Base-by-base conservation (phyloP, 83 land plant species). In the Picea abies region DNA sequence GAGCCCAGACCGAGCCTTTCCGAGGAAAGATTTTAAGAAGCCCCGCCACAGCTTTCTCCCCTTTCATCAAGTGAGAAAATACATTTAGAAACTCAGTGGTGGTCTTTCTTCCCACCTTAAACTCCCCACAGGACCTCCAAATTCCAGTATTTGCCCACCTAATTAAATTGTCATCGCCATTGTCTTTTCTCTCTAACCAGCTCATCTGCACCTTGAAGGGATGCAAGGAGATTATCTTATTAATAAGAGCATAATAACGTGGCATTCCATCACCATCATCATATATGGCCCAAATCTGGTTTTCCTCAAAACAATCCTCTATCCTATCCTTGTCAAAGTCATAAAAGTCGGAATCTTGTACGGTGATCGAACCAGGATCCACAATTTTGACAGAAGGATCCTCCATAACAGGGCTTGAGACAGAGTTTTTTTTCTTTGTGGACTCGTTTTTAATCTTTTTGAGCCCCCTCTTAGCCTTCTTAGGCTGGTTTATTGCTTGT, bases 251-350 rank as follows among this genome's bases (percentile, higher is more conserved):
- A 80, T 96, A 96, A 82, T 91, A 90, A 41, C 96, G 89, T n/a
- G 99, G 99, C 99, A 96, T 96, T 64, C 94, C 99, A 86, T 96
- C 99, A 44, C 90, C 84, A 12, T 94, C 97, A 78, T 94, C 98
- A 84, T 91, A 94, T 5, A 94, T 44, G 11, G 97, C 97, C 99
- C 99, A 96, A 12, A 96, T 78, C 70, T 94, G 94, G 72, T 92
- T 92, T 82, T 88, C 89, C 84, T 89, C 90, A 29, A 96, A 89
- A 44, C 92, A 84, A 25, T 71, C 78, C 87, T 93, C 99, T 12
- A 60, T 79, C 39, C 97, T 87, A 64, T 89, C 95, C 65, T 86
- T 86, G 71, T 96, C 94, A 81, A 96, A 96, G 68, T 96, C 92
- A 87, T 96, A 89, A 80, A 94, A 94, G 77, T 94, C 94, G 0